Percentiles rank a stretch among this genome's conserved stretches.
phyloP scores from a whole-genome alignment of 2,329 filamentous ascomycete species.

The Verticillium isaacii region DNA sequence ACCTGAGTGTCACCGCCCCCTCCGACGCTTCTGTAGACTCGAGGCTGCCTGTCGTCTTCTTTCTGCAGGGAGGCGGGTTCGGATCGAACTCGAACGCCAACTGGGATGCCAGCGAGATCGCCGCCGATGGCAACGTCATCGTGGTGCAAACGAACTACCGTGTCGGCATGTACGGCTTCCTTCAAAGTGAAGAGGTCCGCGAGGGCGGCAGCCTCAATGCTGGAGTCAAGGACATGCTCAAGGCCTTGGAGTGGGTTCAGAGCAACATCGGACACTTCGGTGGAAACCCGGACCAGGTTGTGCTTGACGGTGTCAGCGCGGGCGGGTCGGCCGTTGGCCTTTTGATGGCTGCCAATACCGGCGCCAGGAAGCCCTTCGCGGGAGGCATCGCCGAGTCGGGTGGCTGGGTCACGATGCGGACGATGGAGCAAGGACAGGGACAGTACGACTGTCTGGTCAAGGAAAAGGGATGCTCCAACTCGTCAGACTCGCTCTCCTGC shows the following conservation, averaged over 20 bases:
- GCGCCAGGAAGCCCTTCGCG: conserved; percentile 44
- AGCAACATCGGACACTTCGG: conserved; percentile 63
- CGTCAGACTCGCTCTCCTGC: conserved; percentile 14
- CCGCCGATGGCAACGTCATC: conserved; percentile 56
- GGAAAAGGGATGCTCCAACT: conserved; percentile 14
- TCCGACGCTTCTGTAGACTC: conserved; percentile 40
- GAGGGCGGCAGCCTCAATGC: conserved; percentile 8
- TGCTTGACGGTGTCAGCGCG: conserved; percentile 64
- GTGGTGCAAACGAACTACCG: conserved; percentile 74
- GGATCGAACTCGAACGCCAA: conserved; percentile 43
- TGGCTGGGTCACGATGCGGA: conserved; percentile 45
- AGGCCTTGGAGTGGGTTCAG: conserved; percentile 66
- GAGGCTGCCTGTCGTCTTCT: conserved; percentile 59
- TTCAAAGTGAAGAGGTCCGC: conserved; percentile 30
- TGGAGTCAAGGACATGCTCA: conserved; percentile 24
- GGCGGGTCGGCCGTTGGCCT: conserved; percentile 61
- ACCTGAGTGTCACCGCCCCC: conserved; percentile 60
- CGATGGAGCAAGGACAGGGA: conserved; percentile 30
- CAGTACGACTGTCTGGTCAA: conserved; percentile 45
- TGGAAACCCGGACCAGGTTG: conserved; percentile 63
- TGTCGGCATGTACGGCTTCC: conserved; percentile 69
- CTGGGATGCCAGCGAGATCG: conserved; percentile 56
- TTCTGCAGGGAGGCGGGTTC: conserved; percentile 58
- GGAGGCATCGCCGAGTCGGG: conserved; percentile 46
- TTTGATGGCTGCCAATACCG: conserved; percentile 54